Percentiles rank a stretch among this genome's conserved stretches.
Evolutionary conservation across 441 rosid species (phyloP).

Genomic region (Erysimum pusillum): DNA sequence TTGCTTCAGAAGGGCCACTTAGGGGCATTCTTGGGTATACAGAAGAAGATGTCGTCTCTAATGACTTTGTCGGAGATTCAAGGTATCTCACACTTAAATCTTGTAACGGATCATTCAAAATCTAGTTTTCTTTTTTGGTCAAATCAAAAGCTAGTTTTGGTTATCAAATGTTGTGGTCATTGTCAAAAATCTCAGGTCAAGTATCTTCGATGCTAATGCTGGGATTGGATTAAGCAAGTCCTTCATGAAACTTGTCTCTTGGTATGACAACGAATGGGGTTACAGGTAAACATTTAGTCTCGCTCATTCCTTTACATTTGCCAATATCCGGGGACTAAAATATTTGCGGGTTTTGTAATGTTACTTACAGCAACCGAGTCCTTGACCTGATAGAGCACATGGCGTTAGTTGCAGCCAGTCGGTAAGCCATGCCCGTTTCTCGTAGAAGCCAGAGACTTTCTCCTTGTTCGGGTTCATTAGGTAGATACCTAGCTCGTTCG

Average conservation of each 20-base stretch:
- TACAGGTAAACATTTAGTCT: conserved; percentile 68
- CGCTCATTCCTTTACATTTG: not conserved
- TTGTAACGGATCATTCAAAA: not conserved
- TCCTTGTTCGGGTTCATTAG: conserved; percentile 9
- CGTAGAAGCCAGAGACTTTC: conserved; percentile 15
- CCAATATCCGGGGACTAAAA: conserved; percentile 6
- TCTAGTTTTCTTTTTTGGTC: not conserved
- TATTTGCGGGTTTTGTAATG: conserved; percentile 13
- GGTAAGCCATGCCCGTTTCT: conserved; percentile 39
- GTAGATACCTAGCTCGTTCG: conserved; percentile 1
- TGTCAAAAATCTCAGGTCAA: conserved; percentile 61
- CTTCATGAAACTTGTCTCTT: conserved; percentile 84
- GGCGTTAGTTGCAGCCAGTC: conserved; percentile 76
- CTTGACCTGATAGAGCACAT: conserved; percentile 93
- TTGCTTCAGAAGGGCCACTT: conserved; percentile 89
- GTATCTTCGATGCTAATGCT: conserved; percentile 97
- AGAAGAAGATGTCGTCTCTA: conserved; percentile 96
- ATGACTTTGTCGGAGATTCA: conserved; percentile 89
- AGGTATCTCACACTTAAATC: conserved; percentile 51
- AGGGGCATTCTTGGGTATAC: conserved; percentile 95
- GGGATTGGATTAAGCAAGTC: conserved; percentile 85
- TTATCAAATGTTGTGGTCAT: conserved; percentile 12
- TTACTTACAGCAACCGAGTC: conserved; percentile 85
- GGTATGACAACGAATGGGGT: conserved; percentile 99
- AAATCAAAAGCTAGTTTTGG: not conserved